A percentile compares a stretch with the other conserved stretches of the same genome.
phyloP scores from a whole-genome alignment of 2,329 filamentous ascomycete species.

The Trichoderma atrobrunneum region DNA sequence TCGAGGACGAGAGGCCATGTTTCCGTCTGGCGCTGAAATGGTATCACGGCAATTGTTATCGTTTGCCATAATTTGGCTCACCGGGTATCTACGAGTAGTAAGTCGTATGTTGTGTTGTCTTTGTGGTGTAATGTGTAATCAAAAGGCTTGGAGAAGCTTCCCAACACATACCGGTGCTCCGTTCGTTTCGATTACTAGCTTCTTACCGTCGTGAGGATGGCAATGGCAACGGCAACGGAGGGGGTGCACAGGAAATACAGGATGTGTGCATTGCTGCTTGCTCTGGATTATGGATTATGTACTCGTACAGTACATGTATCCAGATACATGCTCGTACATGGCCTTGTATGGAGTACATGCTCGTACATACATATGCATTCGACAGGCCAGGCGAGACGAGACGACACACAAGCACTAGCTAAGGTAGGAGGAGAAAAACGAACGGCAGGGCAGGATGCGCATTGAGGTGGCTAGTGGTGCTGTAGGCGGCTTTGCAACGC shows the following conservation, averaged over 20 bases:
- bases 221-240: not conserved
- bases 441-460: slow-evolving; percentile 1
- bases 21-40: not conserved
- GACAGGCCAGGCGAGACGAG: not conserved
- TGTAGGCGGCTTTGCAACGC: not conserved
- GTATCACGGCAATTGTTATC: slow-evolving; percentile 2
- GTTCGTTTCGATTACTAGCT: slow-evolving; percentile 3
- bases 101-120: not conserved
- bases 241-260: not conserved
- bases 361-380: not conserved
- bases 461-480: not conserved
- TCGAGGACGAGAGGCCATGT: not conserved
- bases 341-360: not conserved
- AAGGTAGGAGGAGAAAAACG: not conserved
- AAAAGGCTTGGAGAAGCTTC: not conserved
- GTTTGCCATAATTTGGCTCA: not conserved
- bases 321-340: not conserved
- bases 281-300: not conserved
- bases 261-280: not conserved
- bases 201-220: not conserved
- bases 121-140: not conserved
- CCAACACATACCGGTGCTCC: not conserved
- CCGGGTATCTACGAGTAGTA: not conserved
- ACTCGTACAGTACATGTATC: not conserved
- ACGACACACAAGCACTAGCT: not conserved